Evolutionary conservation across 108 stramenopile species (phyloP).

Genomic region (Fragilaria crotonensis): DNA sequence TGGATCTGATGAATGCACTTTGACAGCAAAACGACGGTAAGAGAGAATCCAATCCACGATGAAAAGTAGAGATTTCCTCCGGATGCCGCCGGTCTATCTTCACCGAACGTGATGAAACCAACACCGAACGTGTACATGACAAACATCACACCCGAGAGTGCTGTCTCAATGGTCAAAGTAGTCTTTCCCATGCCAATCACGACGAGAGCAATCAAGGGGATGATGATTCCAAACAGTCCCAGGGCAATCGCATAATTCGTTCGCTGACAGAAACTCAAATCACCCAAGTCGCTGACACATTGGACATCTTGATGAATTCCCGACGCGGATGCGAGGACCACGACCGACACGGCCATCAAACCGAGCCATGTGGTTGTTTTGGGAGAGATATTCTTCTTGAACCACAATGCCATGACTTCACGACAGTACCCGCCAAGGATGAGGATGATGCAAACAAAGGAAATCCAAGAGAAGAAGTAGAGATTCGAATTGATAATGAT

Average conservation of each 20-base stretch:
- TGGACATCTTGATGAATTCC: constrained; percentile 4
- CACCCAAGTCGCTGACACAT: constrained; percentile 15
- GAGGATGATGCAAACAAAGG: constrained; percentile 13
- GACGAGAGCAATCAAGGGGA: constrained; percentile 1
- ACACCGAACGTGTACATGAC: constrained; percentile 31
- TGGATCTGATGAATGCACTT: too few relatives aligned
- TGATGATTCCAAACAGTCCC: constrained; percentile 20
- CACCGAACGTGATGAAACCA: constrained; percentile 29
- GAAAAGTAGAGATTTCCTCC: constrained; percentile 43
- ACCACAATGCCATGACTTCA: constrained; percentile 8
- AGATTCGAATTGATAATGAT: constrained; percentile 33
- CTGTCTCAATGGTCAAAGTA: constrained; percentile 10
- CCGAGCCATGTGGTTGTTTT: constrained; percentile 21
- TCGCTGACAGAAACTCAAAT: constrained; percentile 22
- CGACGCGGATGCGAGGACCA: too few relatives aligned
- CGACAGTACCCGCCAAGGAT: constrained; percentile 9
- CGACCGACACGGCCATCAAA: not conserved
- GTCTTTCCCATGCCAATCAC: not conserved
- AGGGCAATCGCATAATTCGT: constrained; percentile 25
- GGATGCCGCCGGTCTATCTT: constrained; percentile 21
- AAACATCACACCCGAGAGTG: constrained; percentile 10
- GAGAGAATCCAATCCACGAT: constrained; percentile 29
- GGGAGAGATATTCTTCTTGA: not conserved
- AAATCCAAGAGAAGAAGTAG: constrained; percentile 35
- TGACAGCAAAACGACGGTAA: too few relatives aligned